Base-by-base conservation (phyloP, 2,329 filamentous ascomycete genomes). In the Pyrenophora seminiperda region DNA sequence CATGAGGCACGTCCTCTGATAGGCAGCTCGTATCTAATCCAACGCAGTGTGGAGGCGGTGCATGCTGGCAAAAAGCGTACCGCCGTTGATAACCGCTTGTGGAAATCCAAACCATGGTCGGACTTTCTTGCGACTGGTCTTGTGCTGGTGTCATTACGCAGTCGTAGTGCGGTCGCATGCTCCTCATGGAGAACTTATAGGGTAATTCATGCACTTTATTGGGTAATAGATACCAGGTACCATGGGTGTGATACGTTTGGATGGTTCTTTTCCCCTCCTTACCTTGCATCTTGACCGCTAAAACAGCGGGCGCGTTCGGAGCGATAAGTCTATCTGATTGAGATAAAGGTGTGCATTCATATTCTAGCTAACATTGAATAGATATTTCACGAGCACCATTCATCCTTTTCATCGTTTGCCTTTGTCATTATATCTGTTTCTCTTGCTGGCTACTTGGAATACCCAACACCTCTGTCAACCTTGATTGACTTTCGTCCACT, bases 131-230 rank as follows among this genome's bases (percentile, higher is more conserved):
- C 43, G 47, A 59, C 45, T 50, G 51, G 55, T 52, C 58, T 47
- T 53, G 50, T 61, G 58, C 53, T 58, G 51, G 55, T 65, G 62
- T 66, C 64, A 63, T 65, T 56, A 51, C 54, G 54, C 52, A 50
- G 56, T 58, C 51, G 54, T 50, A 50, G 43, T 48, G 54, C 47
- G 47, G 41, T 46, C 52, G 58, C 47, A 54, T 55, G 47, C 45
- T 36, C 55, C 62, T 64, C 67, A 68, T 67, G 61, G 62, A 59
- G 54, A 60, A 62, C 52, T 50, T 68, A 69, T 69, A 62, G 67
- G 67, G 66, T 70, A 70, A 71, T 67, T 56, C 29, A 13, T 43
- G 41, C 47, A 56, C 56, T 49, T 59, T 70, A 71, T 70, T 68
- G 67, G 68, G 68, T 71, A 71, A 71, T 67, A 47, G 54, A 65